Evolutionary conservation across 768 basidiomycete genomes (phyloP), one percentile per base, ranked within the genome.

Genomic region (Tylopilus vinaceipallidus): DNA sequence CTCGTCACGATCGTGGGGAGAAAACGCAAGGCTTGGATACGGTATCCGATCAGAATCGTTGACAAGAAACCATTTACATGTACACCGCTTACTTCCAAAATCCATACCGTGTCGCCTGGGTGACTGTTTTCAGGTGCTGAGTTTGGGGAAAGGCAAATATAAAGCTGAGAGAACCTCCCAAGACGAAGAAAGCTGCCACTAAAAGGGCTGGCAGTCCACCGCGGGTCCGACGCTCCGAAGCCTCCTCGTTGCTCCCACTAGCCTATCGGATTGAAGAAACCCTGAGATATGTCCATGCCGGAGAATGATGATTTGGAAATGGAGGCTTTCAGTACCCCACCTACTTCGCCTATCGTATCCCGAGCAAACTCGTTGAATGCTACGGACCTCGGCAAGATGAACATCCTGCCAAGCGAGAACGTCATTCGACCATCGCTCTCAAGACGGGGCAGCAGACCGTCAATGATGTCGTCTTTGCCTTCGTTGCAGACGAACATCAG

Each of bases 241-340:
- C 42, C 53, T 47, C 54, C 56, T 41, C 47, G 52, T 39, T 49
- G 35, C 46, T 48, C 55, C 40, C 45, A 29, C 37, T 45, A 54
- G 30, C 42, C 43, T 38, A 53, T 53, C 44, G 39, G 41, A 49
- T n/a, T n/a, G n/a, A 40, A 16, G 38, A 42, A 49, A 30, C 3
- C 52, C 48, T 53, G 52, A 45, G 50, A 59, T 6, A 70, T 75
- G 64, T 57, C 58, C 51, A 62, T 60, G 36, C 62, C 60, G 26
- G 74, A 75, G 49, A 44, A 55, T 42, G 75, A 63, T 45, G 41
- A 42, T 42, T 42, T 6, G 29, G 41, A 42, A 42, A 26, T 54
- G 42, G 61, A 78, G 47, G 66, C 63, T 39, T 78, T 76, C 55
- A 63, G 66, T 41, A 77, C 76, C 16, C 76, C 76, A 22, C 76